These are phyloP conservation scores for Pistacia vera DNA, from an alignment of 345 rosid species.

Conservation along the genomic window DNA sequence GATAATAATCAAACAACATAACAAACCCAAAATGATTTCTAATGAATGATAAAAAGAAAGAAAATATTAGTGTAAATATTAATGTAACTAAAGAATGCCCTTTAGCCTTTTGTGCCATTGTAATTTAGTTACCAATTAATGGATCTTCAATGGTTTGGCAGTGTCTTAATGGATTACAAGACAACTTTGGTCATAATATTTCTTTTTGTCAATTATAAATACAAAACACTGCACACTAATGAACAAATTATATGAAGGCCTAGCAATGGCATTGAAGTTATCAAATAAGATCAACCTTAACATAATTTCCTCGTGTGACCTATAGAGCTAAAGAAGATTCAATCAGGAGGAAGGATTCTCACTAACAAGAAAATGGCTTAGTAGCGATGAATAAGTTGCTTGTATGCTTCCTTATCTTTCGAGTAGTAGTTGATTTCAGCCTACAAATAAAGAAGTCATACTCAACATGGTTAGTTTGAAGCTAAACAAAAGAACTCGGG, in stretches of 20 bases:
- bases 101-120: too few relatives aligned
- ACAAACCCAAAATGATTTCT: too few relatives aligned
- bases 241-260: neutral
- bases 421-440: slow-evolving; percentile 67
- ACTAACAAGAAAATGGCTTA: slow-evolving; percentile 20
- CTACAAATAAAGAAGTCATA: slow-evolving; percentile 38
- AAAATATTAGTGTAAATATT: too few relatives aligned
- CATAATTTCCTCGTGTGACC: neutral
- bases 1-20: too few relatives aligned
- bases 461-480: neutral
- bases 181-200: too few relatives aligned
- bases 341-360: neutral
- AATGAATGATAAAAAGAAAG: too few relatives aligned
- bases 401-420: slow-evolving; percentile 62
- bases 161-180: too few relatives aligned
- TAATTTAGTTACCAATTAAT: too few relatives aligned
- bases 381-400: slow-evolving; percentile 83
- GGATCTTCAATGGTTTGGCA: too few relatives aligned
- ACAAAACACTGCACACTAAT: neutral
- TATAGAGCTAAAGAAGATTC: neutral
- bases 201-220: neutral
- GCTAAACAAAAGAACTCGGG: neutral
- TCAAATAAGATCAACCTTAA: neutral
- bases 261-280: neutral
- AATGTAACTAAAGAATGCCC: too few relatives aligned